A percentile compares a stretch with the other conserved stretches of the same genome.
Conservation (phyloP, 1,139 yeast species). For the Blastobotrys ciferrii region DNA sequence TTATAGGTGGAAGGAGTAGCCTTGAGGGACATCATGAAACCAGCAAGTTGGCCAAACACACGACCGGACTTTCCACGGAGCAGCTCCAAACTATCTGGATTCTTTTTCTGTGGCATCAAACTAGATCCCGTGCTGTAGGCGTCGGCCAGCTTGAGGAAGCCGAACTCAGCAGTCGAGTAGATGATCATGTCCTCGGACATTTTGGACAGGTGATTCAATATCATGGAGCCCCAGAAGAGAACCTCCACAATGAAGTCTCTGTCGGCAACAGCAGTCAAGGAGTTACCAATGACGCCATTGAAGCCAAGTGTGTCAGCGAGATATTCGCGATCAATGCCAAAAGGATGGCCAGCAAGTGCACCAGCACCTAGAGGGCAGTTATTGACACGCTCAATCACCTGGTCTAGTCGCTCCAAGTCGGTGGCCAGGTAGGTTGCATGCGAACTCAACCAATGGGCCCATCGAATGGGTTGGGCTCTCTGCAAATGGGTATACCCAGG, state of each 20-base stretch:
- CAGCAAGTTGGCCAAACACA: conserved; percentile 91
- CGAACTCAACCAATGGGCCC: conserved; percentile 96
- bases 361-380: conserved; percentile 94
- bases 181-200: conserved; percentile 92
- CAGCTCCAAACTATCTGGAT: conserved; percentile 92
- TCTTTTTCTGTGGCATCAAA: conserved; percentile 98
- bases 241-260: conserved; percentile 96
- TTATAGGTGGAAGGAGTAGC: conserved; percentile 96
- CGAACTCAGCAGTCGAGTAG: conserved; percentile 96
- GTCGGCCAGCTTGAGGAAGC: conserved; percentile 87
- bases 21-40: conserved; percentile 92
- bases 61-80: conserved; percentile 97
- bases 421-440: conserved; percentile 93
- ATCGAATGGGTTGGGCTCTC: conserved; percentile 98
- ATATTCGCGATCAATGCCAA: conserved; percentile 92
- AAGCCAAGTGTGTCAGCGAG: conserved; percentile 54
- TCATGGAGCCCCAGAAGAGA: conserved; percentile 95
- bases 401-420: conserved; percentile 80
- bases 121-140: conserved; percentile 99
- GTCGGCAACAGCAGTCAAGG: conserved; percentile 91
- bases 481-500: conserved; percentile 99
- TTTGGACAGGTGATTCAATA: conserved; percentile 92
- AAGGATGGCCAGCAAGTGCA: conserved; percentile 98
- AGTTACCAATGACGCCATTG: conserved; percentile 85
- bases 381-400: conserved; percentile 79